These are phyloP conservation scores for Guillardia theta DNA, from an alignment of 78 protist genomes.

Conservation along the genomic window DNA sequence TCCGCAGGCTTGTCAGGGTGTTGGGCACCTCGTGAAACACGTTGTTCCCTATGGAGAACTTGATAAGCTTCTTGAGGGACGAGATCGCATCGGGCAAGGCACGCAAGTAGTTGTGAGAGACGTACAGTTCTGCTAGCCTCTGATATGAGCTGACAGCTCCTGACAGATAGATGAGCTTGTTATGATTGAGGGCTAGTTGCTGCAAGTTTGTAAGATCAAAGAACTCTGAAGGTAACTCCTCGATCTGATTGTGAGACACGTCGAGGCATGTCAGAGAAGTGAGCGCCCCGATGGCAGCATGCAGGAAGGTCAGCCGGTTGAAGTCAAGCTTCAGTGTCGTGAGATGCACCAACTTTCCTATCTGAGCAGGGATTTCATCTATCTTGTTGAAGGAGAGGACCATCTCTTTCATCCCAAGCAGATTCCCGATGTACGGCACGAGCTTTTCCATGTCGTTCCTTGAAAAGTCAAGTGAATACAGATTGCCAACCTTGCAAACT, in stretches of 20 bases:
- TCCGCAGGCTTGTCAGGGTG: neutral
- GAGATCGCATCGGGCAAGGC: neutral
- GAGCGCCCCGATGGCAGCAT: neutral
- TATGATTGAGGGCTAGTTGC: neutral
- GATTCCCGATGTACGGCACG: neutral
- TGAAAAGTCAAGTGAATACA: neutral
- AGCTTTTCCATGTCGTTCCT: neutral
- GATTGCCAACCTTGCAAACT: neutral
- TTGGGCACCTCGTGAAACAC: neutral
- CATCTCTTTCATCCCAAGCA: neutral
- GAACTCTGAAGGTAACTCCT: neutral
- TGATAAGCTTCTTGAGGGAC: neutral
- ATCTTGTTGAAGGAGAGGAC: neutral
- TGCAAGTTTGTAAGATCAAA: neutral
- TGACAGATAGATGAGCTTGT: neutral
- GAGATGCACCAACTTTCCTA: neutral
- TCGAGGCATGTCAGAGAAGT: neutral
- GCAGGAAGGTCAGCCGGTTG: neutral
- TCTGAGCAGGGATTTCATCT: neutral
- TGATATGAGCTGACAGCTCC: neutral
- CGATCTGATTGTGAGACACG: neutral
- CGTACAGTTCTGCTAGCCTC: neutral
- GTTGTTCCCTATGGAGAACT: neutral
- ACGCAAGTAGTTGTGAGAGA: neutral
- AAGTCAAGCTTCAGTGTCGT: neutral